A percentile compares a stretch with the other conserved stretches of the same genome.
phyloP scores from a whole-genome alignment of 177 flowering plant species.

The Telopea speciosissima region DNA sequence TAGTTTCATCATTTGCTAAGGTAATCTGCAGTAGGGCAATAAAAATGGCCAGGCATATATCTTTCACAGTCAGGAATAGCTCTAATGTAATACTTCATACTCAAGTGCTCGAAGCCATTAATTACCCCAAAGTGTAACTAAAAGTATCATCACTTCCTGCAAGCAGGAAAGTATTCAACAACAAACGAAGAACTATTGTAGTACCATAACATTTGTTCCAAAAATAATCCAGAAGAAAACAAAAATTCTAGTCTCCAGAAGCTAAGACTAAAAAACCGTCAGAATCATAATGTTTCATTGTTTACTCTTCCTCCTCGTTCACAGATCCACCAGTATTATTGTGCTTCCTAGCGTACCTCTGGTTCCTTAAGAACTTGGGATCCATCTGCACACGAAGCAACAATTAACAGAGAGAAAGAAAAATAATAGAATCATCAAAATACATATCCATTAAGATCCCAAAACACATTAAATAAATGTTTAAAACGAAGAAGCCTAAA shows the following conservation, averaged over 20 bases:
- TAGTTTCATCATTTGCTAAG: too few species aligned
- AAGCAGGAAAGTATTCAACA: background rate
- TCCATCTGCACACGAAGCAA: conserved; percentile 23
- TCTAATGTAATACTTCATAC: too few species aligned
- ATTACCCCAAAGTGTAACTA: background rate
- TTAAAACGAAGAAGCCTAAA: background rate
- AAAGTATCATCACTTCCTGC: conserved; percentile 2
- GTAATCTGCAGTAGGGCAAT: too few species aligned
- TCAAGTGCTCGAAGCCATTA: background rate
- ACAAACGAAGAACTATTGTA: background rate
- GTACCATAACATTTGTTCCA: background rate
- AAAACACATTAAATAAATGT: background rate
- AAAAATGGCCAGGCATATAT: too few species aligned
- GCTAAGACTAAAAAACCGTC: background rate
- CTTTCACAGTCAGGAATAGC: too few species aligned
- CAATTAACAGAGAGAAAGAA: background rate
- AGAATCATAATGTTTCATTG: background rate
- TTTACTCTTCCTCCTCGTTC: conserved; percentile 17
- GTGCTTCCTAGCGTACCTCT: conserved; percentile 62
- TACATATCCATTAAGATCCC: background rate
- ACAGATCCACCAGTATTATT: conserved; percentile 34
- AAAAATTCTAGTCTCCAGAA: background rate
- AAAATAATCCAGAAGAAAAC: background rate
- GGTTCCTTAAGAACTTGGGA: conserved; percentile 61
- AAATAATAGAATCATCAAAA: background rate